Evolutionary conservation across 805 yeast species (phyloP).

Genomic region (Suhomyces sp.): DNA sequence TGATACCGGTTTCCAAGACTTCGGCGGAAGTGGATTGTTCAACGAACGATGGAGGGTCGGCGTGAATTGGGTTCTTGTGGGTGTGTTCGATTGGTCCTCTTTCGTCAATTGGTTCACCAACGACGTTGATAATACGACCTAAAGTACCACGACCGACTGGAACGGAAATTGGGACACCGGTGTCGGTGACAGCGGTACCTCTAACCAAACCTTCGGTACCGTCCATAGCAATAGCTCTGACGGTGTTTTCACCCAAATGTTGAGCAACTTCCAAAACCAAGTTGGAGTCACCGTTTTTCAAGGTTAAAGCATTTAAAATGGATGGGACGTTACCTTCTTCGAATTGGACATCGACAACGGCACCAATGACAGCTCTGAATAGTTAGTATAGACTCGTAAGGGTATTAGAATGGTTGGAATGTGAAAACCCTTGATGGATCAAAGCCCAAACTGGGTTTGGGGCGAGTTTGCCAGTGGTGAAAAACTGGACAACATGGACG

Average conservation of each 20-base stretch:
- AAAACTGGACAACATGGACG: not conserved
- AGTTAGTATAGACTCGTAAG: slow-evolving; percentile 29
- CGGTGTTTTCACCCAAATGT: slow-evolving; percentile 99
- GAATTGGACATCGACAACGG: slow-evolving; percentile 98
- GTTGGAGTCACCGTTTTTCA: slow-evolving; percentile 72
- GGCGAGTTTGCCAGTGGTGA: not conserved
- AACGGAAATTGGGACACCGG: slow-evolving; percentile 98
- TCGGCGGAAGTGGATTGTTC: slow-evolving; percentile 98
- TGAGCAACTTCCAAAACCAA: slow-evolving; percentile 98
- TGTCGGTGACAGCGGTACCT: slow-evolving; percentile 88
- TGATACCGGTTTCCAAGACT: slow-evolving; percentile 98
- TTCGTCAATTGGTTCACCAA: slow-evolving; percentile 99
- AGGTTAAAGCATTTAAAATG: slow-evolving; percentile 92
- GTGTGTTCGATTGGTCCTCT: slow-evolving; percentile 96
- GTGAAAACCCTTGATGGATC: not conserved
- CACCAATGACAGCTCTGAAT: slow-evolving; percentile 92
- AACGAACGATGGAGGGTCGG: slow-evolving; percentile 94
- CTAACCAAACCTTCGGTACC: slow-evolving; percentile 99
- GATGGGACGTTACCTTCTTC: slow-evolving; percentile 97
- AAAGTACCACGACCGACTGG: slow-evolving; percentile 99
- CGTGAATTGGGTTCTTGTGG: slow-evolving; percentile 96
- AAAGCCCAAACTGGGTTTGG: not conserved
- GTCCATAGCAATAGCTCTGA: slow-evolving; percentile 99
- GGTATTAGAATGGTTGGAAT: not conserved
- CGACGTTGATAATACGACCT: slow-evolving; percentile 97